These are phyloP conservation scores for Zanthoxylum bungeanum DNA, from an alignment of 345 rosid species.

Conservation along the genomic window DNA sequence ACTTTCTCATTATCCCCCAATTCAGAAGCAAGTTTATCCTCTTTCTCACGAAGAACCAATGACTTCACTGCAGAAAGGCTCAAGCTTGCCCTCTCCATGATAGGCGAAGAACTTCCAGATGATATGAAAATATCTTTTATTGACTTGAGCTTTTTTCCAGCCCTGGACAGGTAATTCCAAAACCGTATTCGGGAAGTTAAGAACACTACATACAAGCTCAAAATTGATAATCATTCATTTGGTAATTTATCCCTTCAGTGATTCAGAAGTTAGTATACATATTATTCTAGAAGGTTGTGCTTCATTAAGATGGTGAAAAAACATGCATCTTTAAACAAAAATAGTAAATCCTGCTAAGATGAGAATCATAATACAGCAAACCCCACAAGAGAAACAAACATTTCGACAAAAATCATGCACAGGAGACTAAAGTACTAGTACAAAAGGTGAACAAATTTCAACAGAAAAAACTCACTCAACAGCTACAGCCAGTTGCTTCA, in stretches of 20 bases:
- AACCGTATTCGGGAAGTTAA: slow-evolving; percentile 9
- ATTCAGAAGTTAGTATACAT: slow-evolving; percentile 8
- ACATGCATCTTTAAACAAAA: not conserved
- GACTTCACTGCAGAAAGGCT: slow-evolving; percentile 88
- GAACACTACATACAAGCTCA: slow-evolving; percentile 3
- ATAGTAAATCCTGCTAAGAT: not conserved
- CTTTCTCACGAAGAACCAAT: slow-evolving; percentile 90
- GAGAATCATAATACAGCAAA: not conserved
- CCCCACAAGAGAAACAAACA: not conserved
- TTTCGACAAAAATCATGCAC: not conserved
- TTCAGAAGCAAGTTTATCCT: slow-evolving; percentile 56
- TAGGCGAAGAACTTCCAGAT: slow-evolving; percentile 77
- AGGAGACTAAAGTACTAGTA: not conserved
- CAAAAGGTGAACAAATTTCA: slow-evolving; percentile 1
- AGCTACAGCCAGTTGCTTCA: slow-evolving; percentile 81
- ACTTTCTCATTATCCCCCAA: slow-evolving; percentile 69
- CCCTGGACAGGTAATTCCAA: slow-evolving; percentile 38
- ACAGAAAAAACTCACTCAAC: slow-evolving; percentile 61
- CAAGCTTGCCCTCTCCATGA: slow-evolving; percentile 73
- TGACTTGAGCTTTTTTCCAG: slow-evolving; percentile 64
- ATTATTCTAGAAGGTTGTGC: not conserved
- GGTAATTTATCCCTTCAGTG: not conserved
- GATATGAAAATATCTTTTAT: slow-evolving; percentile 76
- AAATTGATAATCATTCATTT: slow-evolving; percentile 11
- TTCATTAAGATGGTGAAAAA: not conserved